Evolutionary conservation across 495 filamentous ascomycete genomes (phyloP).

Genomic region (Pyronema omphalodes): DNA sequence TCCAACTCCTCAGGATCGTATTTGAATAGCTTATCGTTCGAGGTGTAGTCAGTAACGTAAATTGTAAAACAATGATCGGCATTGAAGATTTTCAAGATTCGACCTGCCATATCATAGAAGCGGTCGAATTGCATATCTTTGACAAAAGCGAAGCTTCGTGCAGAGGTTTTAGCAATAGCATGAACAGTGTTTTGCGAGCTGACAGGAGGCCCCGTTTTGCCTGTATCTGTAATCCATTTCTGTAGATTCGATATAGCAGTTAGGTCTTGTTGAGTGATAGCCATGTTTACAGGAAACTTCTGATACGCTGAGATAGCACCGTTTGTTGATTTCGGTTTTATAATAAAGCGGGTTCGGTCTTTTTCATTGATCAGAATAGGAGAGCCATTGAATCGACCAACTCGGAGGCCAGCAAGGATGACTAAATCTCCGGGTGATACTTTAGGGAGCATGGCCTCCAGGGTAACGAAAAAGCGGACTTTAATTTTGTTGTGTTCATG

Average conservation of each 20-base stretch:
- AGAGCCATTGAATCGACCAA: conserved; percentile 1
- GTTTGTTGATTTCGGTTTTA: no score
- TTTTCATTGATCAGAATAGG: conserved; percentile 1
- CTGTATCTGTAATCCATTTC: no score
- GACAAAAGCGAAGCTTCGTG: conserved; percentile 42
- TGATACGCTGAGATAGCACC: background rate
- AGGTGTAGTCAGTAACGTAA: conserved; percentile 76
- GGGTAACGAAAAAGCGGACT: conserved; percentile 11
- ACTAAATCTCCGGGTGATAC: conserved; percentile 14
- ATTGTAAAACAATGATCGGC: conserved; percentile 34
- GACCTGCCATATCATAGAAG: conserved; percentile 56
- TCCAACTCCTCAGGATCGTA: conserved; percentile 31
- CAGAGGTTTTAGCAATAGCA: background rate
- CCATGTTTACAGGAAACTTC: conserved; percentile 8
- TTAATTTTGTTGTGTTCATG: conserved; percentile 8
- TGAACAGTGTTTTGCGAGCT: no score
- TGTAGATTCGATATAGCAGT: no score
- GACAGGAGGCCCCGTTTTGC: no score
- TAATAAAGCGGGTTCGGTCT: no score
- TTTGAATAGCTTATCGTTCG: conserved; percentile 32
- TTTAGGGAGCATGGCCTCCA: conserved; percentile 10
- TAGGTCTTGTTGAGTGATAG: conserved; percentile 4
- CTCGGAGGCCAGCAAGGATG: conserved; percentile 9
- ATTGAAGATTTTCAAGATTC: conserved; percentile 47
- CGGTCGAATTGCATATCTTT: conserved; percentile 38